Percentiles rank a stretch among this genome's conserved stretches.
phyloP scores from a whole-genome alignment of 345 rosid species.

The Euphorbia peplus region DNA sequence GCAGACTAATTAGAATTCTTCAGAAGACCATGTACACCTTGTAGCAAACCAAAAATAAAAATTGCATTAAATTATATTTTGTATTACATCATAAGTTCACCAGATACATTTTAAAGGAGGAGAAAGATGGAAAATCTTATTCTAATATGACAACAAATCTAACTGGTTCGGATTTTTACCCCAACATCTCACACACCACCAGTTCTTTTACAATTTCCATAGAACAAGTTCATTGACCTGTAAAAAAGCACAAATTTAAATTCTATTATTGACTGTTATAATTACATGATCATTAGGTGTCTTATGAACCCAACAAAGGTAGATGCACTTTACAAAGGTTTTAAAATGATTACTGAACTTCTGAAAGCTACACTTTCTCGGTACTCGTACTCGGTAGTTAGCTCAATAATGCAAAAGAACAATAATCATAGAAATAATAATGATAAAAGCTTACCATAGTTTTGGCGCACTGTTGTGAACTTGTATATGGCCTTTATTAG shows the following conservation, averaged over 20 bases:
- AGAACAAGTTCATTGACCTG: conserved; percentile 18
- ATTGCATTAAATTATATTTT: not conserved
- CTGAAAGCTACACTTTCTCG: no score
- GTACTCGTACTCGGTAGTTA: not conserved
- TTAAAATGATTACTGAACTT: no score
- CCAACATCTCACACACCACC: not conserved
- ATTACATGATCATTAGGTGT: no score
- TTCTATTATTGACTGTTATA: not conserved
- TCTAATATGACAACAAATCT: not conserved
- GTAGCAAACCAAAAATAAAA: no score
- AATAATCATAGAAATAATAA: not conserved
- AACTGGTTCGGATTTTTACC: not conserved
- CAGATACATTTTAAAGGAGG: not conserved
- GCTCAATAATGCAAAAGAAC: not conserved
- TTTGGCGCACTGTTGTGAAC: conserved; percentile 72
- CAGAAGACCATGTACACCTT: no score
- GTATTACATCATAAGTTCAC: not conserved
- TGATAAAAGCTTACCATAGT: conserved; percentile 52
- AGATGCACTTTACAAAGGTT: no score
- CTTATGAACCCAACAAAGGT: no score
- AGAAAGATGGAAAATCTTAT: not conserved
- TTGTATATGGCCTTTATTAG: conserved; percentile 68
- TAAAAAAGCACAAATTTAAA: not conserved
- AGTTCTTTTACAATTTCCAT: no score
- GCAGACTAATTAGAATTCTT: no score